Evolutionary conservation across 495 filamentous ascomycete species (phyloP), one percentile per base, ranked within the genome.

Genomic region (Jackrogersella minutella): DNA sequence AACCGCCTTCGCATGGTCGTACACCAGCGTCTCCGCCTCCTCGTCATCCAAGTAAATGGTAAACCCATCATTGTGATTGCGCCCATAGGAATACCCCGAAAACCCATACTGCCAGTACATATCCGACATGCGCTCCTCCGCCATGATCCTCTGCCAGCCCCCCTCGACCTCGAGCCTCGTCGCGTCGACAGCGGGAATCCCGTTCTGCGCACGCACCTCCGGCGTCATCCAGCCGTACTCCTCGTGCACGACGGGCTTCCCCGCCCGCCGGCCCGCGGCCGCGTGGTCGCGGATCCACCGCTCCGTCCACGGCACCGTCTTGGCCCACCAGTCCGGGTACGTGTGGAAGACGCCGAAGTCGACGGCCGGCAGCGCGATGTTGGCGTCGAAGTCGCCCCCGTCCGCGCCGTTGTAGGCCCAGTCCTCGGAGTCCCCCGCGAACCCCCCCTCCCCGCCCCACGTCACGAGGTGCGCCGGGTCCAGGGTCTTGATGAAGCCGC

Each of bases 381-480:
- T 86, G 56, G 76, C 77, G 58, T 80, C 81, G 60, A 88, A 91
- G 71, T 90, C 84, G 0, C 81, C 73, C 0, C 88, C 87, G 64
- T 89, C 86, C 40, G 66, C 73, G 19, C 77, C 79, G 14, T 74
- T 74, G 70, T 88, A 90, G 1, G 46, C 28, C 10, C 30, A 66
- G 51, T 69, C 66, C 16, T 61, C 51, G 5, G 60, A 62, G 0
- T 49, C 43, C 4, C 11, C 3, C 44, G 61, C 58, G 36, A 63
- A 69, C 10, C 31, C 68, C 0, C 84, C 85, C 51, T 88, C 85
- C 58, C 90, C 88, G 19, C 90, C 88, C 46, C 87, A 78, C 0
- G 85, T 86, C n/a, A 91, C 86, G 79, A 91, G 84, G 70, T 91
- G 90, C 34, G 81, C 75, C 0, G 80, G 65, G 66, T 91, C 90